Evolutionary conservation across 352 stramenopile genomes (phyloP).

Genomic region (Pythium biforme): DNA sequence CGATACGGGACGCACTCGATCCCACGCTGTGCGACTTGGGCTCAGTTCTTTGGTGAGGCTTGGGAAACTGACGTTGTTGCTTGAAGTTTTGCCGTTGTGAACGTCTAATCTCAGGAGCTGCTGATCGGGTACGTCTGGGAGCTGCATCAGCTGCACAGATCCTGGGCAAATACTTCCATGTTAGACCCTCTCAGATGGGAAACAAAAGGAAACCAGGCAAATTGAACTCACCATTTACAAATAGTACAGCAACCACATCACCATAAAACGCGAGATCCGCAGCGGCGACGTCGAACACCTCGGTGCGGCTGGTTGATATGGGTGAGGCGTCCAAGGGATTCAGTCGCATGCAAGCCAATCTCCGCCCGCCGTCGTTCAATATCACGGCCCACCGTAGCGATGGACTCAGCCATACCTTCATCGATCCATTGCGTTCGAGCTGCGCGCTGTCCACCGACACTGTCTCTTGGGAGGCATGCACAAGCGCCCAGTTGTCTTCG

Average conservation of each 20-base stretch:
- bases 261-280: constrained; percentile 15
- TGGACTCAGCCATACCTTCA: constrained; percentile 9
- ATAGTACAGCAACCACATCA: constrained; percentile 7
- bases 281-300: background rate
- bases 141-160: constrained; percentile 2
- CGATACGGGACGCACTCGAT: background rate
- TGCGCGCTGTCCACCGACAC: background rate
- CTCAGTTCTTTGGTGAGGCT: background rate
- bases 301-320: background rate
- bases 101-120: background rate
- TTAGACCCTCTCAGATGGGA: too few species aligned
- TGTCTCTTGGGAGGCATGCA: background rate
- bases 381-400: constrained; percentile 11
- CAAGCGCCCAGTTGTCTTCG: constrained; percentile 18
- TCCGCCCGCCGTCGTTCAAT: background rate
- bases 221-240: constrained; percentile 13
- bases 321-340: background rate
- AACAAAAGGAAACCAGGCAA: background rate
- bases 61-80: background rate
- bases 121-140: background rate
- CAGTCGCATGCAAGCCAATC: background rate
- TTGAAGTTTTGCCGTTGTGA: background rate
- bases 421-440: background rate
- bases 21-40: background rate
- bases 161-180: constrained; percentile 1